These are phyloP conservation scores for Lactifluus rugatus DNA, from an alignment of 768 basidiomycete genomes.

Conservation along the genomic window DNA sequence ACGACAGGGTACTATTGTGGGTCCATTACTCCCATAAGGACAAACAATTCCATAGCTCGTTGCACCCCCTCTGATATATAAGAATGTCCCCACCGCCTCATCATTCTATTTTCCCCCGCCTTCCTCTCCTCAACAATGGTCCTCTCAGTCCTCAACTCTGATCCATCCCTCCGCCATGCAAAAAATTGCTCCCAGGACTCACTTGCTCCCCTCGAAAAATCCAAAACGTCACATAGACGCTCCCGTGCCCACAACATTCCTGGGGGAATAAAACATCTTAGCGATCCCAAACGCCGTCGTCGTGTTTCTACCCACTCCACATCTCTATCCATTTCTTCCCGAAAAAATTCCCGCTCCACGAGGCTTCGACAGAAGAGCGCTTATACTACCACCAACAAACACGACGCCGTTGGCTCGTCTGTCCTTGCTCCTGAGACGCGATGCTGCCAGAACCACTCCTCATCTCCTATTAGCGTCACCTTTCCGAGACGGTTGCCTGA, in stretches of 20 bases:
- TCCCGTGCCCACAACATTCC: slow-evolving; percentile 15
- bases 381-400: background rate
- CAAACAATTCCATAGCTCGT: background rate
- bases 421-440: background rate
- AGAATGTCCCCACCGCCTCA: background rate
- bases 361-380: background rate
- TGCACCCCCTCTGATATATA: background rate
- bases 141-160: slow-evolving; percentile 8
- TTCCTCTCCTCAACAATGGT: slow-evolving; percentile 1
- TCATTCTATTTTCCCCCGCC: background rate
- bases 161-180: background rate
- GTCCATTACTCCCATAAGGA: slow-evolving; percentile 2
- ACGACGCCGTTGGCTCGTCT: background rate
- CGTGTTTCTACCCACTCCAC: background rate
- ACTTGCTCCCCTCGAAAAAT: background rate
- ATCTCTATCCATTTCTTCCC: background rate
- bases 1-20: background rate
- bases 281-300: slow-evolving; percentile 10
- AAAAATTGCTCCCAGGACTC: background rate
- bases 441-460: background rate
- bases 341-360: background rate
- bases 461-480: background rate
- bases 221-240: background rate
- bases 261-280: slow-evolving; percentile 10
- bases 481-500: slow-evolving; percentile 7